Evolutionary conservation across 139 green algal genomes (phyloP).

Genomic region (Volvox africanus): DNA sequence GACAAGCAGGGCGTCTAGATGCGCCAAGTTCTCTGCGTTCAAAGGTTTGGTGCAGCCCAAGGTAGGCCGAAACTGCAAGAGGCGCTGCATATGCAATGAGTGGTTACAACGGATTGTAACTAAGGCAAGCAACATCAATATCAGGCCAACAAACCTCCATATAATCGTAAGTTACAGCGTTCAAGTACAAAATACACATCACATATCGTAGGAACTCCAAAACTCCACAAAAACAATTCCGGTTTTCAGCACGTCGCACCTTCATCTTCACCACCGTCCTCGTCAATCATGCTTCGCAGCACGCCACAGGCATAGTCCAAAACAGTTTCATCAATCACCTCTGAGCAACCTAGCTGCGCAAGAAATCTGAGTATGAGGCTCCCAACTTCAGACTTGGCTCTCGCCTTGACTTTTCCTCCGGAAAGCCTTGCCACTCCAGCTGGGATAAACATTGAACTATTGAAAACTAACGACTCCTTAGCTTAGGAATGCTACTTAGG

Average conservation of each 20-base stretch:
- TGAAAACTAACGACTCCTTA: too few relatives aligned
- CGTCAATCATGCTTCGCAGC: not conserved
- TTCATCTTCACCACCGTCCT: not conserved
- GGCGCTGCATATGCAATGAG: not conserved
- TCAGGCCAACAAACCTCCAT: not conserved
- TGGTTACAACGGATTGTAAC: not conserved
- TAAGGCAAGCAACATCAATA: not conserved
- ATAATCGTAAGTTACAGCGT: not conserved
- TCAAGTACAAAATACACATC: not conserved
- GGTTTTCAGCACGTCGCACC: not conserved
- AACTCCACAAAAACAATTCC: not conserved
- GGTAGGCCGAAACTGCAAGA: not conserved
- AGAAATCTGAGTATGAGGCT: not conserved
- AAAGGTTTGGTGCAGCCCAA: not conserved
- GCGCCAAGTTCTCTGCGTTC: not conserved
- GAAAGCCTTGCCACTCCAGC: too few relatives aligned
- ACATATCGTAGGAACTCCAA: not conserved
- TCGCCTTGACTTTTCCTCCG: too few relatives aligned
- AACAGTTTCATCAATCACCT: not conserved
- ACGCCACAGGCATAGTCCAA: slow-evolving; percentile 17
- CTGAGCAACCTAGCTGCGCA: not conserved
- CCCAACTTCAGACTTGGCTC: too few relatives aligned
- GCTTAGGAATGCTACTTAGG: too few relatives aligned
- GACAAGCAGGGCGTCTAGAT: not conserved
- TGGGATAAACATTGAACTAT: too few relatives aligned